Base-by-base conservation (phyloP, 2,329 filamentous ascomycete species). In the Alternaria tenuissima region DNA sequence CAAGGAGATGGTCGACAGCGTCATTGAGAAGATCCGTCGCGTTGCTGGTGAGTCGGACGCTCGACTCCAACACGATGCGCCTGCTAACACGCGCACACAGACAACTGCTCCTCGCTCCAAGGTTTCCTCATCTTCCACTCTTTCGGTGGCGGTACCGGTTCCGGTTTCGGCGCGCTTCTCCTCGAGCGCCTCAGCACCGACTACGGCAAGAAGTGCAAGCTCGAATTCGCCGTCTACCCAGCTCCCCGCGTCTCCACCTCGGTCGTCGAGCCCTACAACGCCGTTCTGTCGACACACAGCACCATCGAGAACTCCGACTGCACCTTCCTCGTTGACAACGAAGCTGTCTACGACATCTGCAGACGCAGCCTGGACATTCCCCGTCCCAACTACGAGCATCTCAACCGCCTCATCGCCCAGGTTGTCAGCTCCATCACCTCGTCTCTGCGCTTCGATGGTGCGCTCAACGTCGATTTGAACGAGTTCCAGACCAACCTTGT, bases 401-500 rank as follows among this genome's bases (percentile, higher is more conserved):
- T 91, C 59, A 91, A 91, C 83, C 88, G 88, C 66, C 81, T 91
- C 69, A 91, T 91, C 69, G 88, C 89, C 43, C 89, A 91, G 81
- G 89, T 91, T 62, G 89, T 91, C 81, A 89, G 87, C 81, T 91
- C 89, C 68, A 90, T 91, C 78, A 91, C 89, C 64, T 89, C 89
- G 44, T 90, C 88, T 59, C 83, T 91, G 68, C 88, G 89, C 65
- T 91, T 91, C 73, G 88, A 91, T 63, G 89, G 89, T 78, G 87
- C 88, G 55, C 86, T 91, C 70, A 91, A 91, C 74, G 89, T 91
- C 77, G 89, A 91, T 74, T 81, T 91, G 73, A 91, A 91, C 85
- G 89, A 91, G 81, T 91, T 91, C 85, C 89, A 91, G 84, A 91
- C 89, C 78, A 91, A 91, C 83, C 76, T 91, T 80, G 89, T 91